Base-by-base conservation (phyloP, 352 stramenopile species). In the Globisporangium recalcitrans region DNA sequence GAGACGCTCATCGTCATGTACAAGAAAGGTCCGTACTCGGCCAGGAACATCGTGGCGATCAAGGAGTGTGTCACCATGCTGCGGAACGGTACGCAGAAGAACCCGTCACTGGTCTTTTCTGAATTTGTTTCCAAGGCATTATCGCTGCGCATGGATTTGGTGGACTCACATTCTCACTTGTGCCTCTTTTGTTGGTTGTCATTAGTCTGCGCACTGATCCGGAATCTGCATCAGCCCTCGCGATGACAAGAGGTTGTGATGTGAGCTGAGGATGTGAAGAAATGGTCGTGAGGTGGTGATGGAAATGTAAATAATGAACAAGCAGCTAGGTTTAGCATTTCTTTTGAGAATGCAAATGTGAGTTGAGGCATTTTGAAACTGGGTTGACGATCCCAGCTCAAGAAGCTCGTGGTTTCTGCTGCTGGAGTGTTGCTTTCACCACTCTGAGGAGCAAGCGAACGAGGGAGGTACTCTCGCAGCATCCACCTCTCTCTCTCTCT, bases 1-100 rank as follows among this genome's bases (percentile, higher is more conserved):
- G 82, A 87, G 51, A 88, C 86, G 27, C 69, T 97, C 24, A 89
- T 97, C 57, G 84, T 96, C 42, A 77, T 82, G 62, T 93, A 94
- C 70, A 93, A 91, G 71, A 96, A 96, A 64, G 78, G 75, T 26
- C 69, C 73, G 32, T 70, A 88, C 31, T 73, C 74, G 8, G 67
- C 73, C 8, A 81, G 86, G 53, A 93, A 93, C 64, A 77, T 84
- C 42, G 72, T 69, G 24, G 77, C 83, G 68, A 91, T 96, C 77
- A 77, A 90, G 55, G 85, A 96, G 48, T 90, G 80, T 53, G 82
- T 94, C 19, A 60, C 69, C 47, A 88, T 90, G 67, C 71, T 96
- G 54, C 82, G 83, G 13, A 86, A 87, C 55, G 82, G 84, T 94
- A 74, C 47, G n/a, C n/a, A n/a, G n/a, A n/a, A n/a, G n/a, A n/a